Base-by-base conservation (phyloP, 306 rosid genomes). In the Datisca glomerata region DNA sequence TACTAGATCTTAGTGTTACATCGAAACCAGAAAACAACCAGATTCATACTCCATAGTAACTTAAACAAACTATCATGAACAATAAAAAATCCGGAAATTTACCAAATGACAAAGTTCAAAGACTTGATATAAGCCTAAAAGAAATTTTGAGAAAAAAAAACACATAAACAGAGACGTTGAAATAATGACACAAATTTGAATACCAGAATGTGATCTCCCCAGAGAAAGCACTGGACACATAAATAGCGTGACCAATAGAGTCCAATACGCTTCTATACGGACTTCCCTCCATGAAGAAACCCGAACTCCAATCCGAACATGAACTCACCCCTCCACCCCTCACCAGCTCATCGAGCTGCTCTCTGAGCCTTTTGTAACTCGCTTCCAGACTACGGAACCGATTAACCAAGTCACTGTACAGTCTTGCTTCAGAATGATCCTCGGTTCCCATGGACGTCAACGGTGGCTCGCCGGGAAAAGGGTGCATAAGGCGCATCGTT, bases 161-260 rank as follows among this genome's bases (percentile, higher is more conserved):
- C n/a, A n/a, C n/a, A n/a, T n/a, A n/a, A n/a, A n/a, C n/a, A n/a
- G n/a, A n/a, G n/a, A n/a, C n/a, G n/a, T n/a, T n/a, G n/a, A n/a
- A n/a, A n/a, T n/a, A n/a, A 7, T 11, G 16, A 37, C 1, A 37
- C 13, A 25, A 4, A 25, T 25, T 8, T 3, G 4, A 0, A 15
- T 73, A 78, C 94, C 82, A 83, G 66, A 51, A 78, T 28, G 61
- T 45, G 55, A 82, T 82, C 74, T 75, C 68, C 29, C 77, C 72
- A 7, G 77, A 59, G 44, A 75, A 60, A 37, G 72, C 71, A 24
- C 42, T 34, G 43, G 55, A 67, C 1, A 75, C 74, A 55, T 58
- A 63, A 68, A 82, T 73, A 22, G 85, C 79, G 47, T 61, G 85
- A 2, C 85, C 89, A 59, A 75, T 67, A n/a, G 60, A 51, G 21